phyloP scores from a whole-genome alignment of 345 rosid species.

The Cochlearia excelsa region DNA sequence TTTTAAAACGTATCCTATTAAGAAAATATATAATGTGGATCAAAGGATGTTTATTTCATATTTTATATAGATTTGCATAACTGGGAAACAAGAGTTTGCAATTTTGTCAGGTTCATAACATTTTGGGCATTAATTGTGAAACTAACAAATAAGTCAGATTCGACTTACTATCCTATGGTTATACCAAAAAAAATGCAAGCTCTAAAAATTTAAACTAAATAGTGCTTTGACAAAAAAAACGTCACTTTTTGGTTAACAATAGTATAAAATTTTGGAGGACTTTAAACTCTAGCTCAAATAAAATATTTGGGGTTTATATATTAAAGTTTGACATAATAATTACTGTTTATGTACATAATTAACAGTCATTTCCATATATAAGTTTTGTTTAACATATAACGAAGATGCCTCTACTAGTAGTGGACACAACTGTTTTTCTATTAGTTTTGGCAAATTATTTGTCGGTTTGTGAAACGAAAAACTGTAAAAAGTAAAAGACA shows the following conservation, averaged over 20 bases:
- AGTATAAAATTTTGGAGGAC: too few species aligned
- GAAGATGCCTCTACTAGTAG: constrained; percentile 18
- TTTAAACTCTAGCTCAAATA: too few species aligned
- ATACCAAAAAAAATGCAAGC: too few species aligned
- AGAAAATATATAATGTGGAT: constrained; percentile 3
- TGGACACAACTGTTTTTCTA: constrained; percentile 8
- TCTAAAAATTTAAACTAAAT: too few species aligned
- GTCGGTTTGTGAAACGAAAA: constrained; percentile 10
- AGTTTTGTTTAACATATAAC: background rate
- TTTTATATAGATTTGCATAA: background rate
- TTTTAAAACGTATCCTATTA: constrained; percentile 14
- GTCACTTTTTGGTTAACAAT: too few species aligned
- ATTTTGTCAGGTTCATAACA: background rate
- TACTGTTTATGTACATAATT: constrained; percentile 2
- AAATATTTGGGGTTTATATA: background rate
- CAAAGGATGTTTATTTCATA: background rate
- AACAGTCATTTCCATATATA: constrained; percentile 19
- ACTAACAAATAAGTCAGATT: background rate
- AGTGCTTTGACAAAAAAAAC: too few species aligned
- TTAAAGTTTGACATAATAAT: background rate
- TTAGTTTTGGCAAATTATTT: constrained; percentile 4
- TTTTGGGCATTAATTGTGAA: background rate
- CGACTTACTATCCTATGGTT: too few species aligned
- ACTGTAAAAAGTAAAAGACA: constrained; percentile 3
- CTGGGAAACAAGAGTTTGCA: constrained; percentile 2